Evolutionary conservation across 352 stramenopile species (phyloP), one percentile per base, ranked within the genome.

Genomic region (Pythium insidiosum): DNA sequence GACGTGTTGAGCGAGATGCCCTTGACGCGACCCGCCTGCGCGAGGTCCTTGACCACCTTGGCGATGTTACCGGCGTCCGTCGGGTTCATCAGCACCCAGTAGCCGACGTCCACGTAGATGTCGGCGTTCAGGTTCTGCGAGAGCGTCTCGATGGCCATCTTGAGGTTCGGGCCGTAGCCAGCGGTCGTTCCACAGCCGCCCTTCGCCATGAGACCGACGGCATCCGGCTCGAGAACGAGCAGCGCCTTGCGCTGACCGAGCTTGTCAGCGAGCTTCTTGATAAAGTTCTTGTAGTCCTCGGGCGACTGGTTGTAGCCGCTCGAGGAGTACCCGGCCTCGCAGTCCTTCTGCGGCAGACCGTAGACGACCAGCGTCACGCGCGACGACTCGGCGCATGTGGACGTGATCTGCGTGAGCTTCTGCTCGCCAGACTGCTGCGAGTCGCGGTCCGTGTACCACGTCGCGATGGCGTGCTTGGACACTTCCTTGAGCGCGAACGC

Each of bases 1-100:
- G 67, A 84, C 13, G 77, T 86, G 66, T 89, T 87, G 39, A 89
- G 64, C 28, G 64, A 62, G 44, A 88, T 85, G 12, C 73, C 76
- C 50, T 82, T 81, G 34, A 88, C 38, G 5, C 38, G 30, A 0
- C 57, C 61, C 6, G 54, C 50, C 12, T 43, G 19, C 10, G 40
- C 35, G 20, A 85, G 53, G 28, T 73, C 42, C 47, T 76, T 73
- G 43, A 83, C 55, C 6, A 68, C 60, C 1, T 36, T 26, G 2
- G 53, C 67, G 11, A 84, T 58, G 6, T 38, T 44, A 1, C 51
- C 29, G 0, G 54, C 45, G 4, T 72, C 58, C 6, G 63, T 53
- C 15, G 57, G 30, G 26, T 54, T 61, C 1, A 41, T 46, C 5
- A 87, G 67, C 2, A 61, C 72, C 76, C 73, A 85, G 52, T 74